A percentile compares a stretch with the other conserved stretches of the same genome.
phyloP scores from a whole-genome alignment of 495 filamentous ascomycete genomes.

The Aspergillus campestris region DNA sequence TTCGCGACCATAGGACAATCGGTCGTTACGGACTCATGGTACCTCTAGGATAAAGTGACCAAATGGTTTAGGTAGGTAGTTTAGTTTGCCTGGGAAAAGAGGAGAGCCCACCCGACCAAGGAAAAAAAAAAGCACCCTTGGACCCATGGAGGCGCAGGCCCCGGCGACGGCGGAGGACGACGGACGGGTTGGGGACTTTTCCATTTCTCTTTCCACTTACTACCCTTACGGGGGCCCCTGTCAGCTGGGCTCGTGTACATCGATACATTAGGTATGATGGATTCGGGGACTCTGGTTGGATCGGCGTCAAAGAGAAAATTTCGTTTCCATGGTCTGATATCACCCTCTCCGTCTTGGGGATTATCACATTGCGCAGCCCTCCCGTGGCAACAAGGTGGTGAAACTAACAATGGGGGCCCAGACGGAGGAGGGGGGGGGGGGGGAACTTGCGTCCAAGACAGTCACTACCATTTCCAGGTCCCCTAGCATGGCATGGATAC shows the following conservation, averaged over 20 bases:
- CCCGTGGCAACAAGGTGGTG: constrained; percentile 14
- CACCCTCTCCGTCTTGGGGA: constrained; percentile 16
- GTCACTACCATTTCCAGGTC: constrained; percentile 10
- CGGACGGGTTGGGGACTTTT: too few relatives aligned
- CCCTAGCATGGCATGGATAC: constrained; percentile 18
- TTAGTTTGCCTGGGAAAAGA: neutral
- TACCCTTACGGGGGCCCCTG: too few relatives aligned
- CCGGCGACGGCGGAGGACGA: neutral
- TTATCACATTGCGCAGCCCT: constrained; percentile 19
- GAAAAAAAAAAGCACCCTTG: too few relatives aligned
- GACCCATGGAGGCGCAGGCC: constrained; percentile 7
- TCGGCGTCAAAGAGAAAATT: constrained; percentile 3
- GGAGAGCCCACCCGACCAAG: constrained; percentile 3
- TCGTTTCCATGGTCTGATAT: constrained; percentile 6
- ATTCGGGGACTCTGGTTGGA: neutral
- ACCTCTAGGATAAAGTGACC: too few relatives aligned
- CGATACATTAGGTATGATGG: too few relatives aligned
- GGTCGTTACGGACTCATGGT: too few relatives aligned
- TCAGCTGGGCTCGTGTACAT: too few relatives aligned
- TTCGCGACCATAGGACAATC: too few relatives aligned
- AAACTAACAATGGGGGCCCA: constrained; percentile 13
- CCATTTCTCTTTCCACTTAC: too few relatives aligned
- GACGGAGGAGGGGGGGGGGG: neutral
- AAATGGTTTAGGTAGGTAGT: too few relatives aligned
- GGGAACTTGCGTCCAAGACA: constrained; percentile 5